Percentiles rank a stretch among this genome's conserved stretches.
These are phyloP conservation scores for Aspergillus unguis DNA, from an alignment of 2,329 filamentous ascomycete species.

Conservation along the genomic window DNA sequence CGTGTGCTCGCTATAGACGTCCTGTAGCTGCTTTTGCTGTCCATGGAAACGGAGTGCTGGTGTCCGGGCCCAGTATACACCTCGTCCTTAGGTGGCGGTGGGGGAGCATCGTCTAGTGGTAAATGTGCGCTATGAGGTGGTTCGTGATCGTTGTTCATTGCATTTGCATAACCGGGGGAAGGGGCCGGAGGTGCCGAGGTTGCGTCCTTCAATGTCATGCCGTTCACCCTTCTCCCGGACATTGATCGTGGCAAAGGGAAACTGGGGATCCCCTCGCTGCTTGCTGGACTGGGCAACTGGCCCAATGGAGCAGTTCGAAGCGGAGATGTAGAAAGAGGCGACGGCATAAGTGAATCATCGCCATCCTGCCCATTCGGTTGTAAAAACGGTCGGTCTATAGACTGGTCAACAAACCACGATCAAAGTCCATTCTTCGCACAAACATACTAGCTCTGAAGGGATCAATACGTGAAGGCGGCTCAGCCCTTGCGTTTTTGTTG, in stretches of 20 bases:
- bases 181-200: conserved; percentile 22
- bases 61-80: conserved; percentile 7
- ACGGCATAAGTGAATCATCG: conserved; percentile 59
- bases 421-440: neutral
- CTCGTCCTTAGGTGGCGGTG: conserved; percentile 14
- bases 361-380: conserved; percentile 55
- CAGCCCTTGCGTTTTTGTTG: conserved; percentile 45
- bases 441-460: conserved; percentile 57
- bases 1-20: conserved; percentile 41
- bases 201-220: conserved; percentile 21
- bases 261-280: conserved; percentile 53
- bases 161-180: conserved; percentile 14
- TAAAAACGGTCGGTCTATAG: conserved; percentile 41
- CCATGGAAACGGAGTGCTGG: conserved; percentile 27
- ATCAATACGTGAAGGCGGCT: conserved; percentile 55
- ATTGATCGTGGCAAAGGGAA: conserved; percentile 47
- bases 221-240: conserved; percentile 21
- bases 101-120: conserved; percentile 6
- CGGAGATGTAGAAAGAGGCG: conserved; percentile 58
- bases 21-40: conserved; percentile 40
- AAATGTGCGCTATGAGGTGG: conserved; percentile 11
- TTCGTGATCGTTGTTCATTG: conserved; percentile 2
- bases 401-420: conserved; percentile 3
- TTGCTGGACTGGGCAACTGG: conserved; percentile 44
- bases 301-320: conserved; percentile 40